Percentiles rank a stretch among this genome's conserved stretches.
These are phyloP conservation scores for Penicillium freii DNA, from an alignment of 2,329 filamentous ascomycete genomes.

Conservation along the genomic window DNA sequence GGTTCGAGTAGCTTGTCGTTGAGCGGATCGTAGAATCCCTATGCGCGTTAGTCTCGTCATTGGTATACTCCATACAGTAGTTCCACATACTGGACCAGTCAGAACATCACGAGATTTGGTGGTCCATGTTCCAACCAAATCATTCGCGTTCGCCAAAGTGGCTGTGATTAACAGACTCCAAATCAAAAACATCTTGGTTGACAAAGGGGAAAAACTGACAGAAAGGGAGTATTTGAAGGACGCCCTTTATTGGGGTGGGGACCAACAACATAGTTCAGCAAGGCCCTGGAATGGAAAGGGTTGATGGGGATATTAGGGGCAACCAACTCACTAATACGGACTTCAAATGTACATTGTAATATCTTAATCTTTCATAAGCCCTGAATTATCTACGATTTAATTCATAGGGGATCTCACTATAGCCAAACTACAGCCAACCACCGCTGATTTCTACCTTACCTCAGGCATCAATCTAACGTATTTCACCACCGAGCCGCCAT, in stretches of 20 bases:
- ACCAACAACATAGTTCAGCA: slow-evolving; percentile 7
- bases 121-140: slow-evolving; percentile 68
- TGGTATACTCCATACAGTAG: not conserved
- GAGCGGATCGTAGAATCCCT: slow-evolving; percentile 69
- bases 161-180: slow-evolving; percentile 39
- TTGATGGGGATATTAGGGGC: too few relatives aligned
- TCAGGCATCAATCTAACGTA: too few relatives aligned
- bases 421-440: too few relatives aligned
- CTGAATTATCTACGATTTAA: too few relatives aligned
- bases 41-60: slow-evolving; percentile 11
- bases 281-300: not conserved
- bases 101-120: slow-evolving; percentile 68
- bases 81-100: slow-evolving; percentile 61
- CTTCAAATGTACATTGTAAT: too few relatives aligned
- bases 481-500: too few relatives aligned
- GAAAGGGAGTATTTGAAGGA: slow-evolving; percentile 11
- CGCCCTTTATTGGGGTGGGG: slow-evolving; percentile 25
- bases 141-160: slow-evolving; percentile 45
- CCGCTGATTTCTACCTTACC: too few relatives aligned
- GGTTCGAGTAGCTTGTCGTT: slow-evolving; percentile 67
- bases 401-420: too few relatives aligned
- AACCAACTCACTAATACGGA: too few relatives aligned
- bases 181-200: slow-evolving; percentile 32
- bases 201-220: slow-evolving; percentile 8
- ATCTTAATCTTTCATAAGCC: too few relatives aligned